Base-by-base conservation (phyloP, 1,284 basidiomycete species). In the Naganishia liquefaciens region DNA sequence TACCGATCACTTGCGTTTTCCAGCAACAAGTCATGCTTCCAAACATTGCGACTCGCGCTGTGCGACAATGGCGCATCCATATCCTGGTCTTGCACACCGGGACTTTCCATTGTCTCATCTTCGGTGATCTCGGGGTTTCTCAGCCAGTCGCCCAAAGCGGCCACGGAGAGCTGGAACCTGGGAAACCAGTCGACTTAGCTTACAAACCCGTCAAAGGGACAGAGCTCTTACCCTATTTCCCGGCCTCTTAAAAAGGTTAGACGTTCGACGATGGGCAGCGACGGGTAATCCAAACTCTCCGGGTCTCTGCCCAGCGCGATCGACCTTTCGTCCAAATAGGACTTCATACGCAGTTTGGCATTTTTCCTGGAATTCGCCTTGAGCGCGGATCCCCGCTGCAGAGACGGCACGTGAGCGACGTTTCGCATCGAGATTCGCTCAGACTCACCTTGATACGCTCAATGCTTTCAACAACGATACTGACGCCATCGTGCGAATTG, bases 401-500 rank as follows among this genome's bases (percentile, higher is more conserved):
- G 37, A 23, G 23, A 25, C 10, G 49, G 13, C 25, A 13, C 19
- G 19, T 28, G 19, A 28, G 28, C 19, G 13, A 42, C 5, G 21
- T 54, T 9, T 9, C 21, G 7, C 25, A 51, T 11, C 9, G 21
- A 11, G 23, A 33, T 5, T 33, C 49, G 19, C 25, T 9, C 30
- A 11, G n/a, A 61, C 80, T 70, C 63, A 81, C 80, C 63, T 73
- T 71, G n/a, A 80, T 68, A 2, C 81, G 71, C 61, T 80, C 75
- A 3, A 83, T 81, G 5, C 71, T 71, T 67, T 84, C 82, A 10
- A 85, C 79, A 5, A 81, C 79, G 27, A 84, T 75, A 68, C 80
- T 82, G 6, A 80, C 78, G 2, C 83, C 84, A 68, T 84, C 83
- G 73, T 85, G 84, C 30, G 81, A 80, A 68, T 84, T 84, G 13